A percentile compares a stretch with the other conserved stretches of the same genome.
Conservation (phyloP, 257 asterid genomes). For the Striga asiatica region DNA sequence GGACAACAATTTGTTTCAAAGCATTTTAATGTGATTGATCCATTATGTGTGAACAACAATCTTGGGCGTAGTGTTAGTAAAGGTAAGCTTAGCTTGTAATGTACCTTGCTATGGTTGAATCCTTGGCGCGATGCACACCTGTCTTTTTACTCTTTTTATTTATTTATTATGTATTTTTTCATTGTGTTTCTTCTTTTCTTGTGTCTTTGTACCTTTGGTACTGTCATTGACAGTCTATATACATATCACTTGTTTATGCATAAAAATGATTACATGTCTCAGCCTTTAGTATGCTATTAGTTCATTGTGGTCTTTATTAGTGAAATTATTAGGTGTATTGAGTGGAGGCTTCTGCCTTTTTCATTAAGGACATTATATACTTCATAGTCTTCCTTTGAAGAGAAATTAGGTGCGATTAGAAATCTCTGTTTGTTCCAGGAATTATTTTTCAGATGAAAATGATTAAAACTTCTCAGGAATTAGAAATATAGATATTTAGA, state of each 20-base stretch:
- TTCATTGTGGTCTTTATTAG: not conserved
- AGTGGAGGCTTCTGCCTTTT: not conserved
- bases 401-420: not conserved
- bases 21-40: constrained; percentile 94
- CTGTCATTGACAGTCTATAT: not conserved
- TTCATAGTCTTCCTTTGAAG: not conserved
- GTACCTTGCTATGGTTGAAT: too few species aligned
- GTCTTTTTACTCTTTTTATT: not conserved
- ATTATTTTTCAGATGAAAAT: not conserved
- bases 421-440: not conserved
- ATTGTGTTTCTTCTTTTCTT: not conserved
- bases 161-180: not conserved
- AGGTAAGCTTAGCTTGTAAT: constrained; percentile 37
- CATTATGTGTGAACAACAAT: constrained; percentile 91
- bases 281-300: not conserved
- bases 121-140: not conserved
- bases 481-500: not conserved
- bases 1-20: constrained; percentile 82
- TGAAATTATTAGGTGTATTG: not conserved
- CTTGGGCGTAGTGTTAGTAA: constrained; percentile 99
- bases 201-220: not conserved
- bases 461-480: not conserved
- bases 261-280: not conserved
- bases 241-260: constrained; percentile 1
- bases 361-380: not conserved